Evolutionary conservation across 768 basidiomycete species (phyloP).

Genomic region (Trametes elegans): DNA sequence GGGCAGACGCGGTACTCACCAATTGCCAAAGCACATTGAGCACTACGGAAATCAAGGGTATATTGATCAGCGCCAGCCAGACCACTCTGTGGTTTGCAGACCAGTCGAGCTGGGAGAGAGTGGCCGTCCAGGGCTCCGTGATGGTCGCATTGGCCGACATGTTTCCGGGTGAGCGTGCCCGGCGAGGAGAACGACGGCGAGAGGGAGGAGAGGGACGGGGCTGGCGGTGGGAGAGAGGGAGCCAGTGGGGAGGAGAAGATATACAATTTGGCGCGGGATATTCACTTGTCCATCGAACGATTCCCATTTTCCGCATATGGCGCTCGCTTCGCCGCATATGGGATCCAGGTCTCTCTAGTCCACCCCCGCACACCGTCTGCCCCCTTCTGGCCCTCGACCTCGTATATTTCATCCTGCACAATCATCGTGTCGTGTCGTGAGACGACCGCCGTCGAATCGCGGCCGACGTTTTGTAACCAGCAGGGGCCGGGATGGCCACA

Average conservation of each 20-base stretch:
- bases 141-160: constrained; percentile 29
- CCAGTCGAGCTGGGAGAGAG: constrained; percentile 28
- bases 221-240: constrained; percentile 15
- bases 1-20: constrained; percentile 37
- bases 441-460: background rate
- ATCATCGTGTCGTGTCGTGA: background rate
- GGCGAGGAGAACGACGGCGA: background rate
- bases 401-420: background rate
- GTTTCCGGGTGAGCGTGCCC: constrained; percentile 1
- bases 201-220: background rate
- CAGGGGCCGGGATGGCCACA: background rate
- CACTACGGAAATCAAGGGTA: constrained; percentile 64
- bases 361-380: background rate
- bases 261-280: constrained; percentile 13
- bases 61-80: constrained; percentile 54
- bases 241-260: constrained; percentile 15
- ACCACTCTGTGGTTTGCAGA: constrained; percentile 25
- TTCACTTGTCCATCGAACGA: constrained; percentile 19
- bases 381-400: background rate
- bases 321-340: constrained; percentile 14
- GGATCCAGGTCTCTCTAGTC: constrained; percentile 18
- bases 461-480: background rate
- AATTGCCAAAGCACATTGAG: constrained; percentile 80
- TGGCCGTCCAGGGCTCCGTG: constrained; percentile 29
- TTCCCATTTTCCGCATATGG: constrained; percentile 18